Percentiles rank a stretch among this genome's conserved stretches.
Conservation (phyloP, 2,329 filamentous ascomycete species). For the Phialocephala subalpina region DNA sequence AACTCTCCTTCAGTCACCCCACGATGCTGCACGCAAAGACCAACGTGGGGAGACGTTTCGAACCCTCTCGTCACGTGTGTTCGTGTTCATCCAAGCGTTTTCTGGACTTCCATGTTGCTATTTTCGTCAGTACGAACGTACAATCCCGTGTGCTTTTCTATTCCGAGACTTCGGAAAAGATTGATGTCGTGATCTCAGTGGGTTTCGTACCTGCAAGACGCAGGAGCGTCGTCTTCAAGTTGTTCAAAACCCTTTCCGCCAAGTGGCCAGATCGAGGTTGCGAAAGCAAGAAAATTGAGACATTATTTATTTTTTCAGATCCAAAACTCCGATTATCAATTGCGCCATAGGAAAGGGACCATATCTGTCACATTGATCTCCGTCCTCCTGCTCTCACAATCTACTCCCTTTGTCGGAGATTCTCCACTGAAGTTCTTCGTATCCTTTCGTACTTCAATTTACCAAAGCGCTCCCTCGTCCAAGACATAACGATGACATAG, state of each 20-base stretch:
- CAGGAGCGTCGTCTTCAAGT: conserved; percentile 2
- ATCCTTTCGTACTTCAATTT: neutral
- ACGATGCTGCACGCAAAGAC: neutral
- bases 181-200: neutral
- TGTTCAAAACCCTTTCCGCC: neutral
- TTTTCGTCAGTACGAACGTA: no score
- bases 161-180: neutral
- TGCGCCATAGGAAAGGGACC: neutral
- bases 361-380: conserved; percentile 4
- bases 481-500: neutral
- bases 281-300: neutral
- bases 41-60: neutral
- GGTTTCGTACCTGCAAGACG: neutral
- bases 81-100: neutral
- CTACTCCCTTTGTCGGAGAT: neutral
- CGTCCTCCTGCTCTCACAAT: neutral
- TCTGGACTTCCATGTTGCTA: neutral
- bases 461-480: neutral
- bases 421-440: neutral
- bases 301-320: neutral
- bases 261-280: neutral
- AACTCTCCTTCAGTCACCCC: neutral
- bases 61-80: neutral
- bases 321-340: neutral
- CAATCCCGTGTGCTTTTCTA: neutral